Evolutionary conservation across 495 filamentous ascomycete genomes (phyloP), one percentile per base, ranked within the genome.

Genomic region (Pyronema omphalodes): DNA sequence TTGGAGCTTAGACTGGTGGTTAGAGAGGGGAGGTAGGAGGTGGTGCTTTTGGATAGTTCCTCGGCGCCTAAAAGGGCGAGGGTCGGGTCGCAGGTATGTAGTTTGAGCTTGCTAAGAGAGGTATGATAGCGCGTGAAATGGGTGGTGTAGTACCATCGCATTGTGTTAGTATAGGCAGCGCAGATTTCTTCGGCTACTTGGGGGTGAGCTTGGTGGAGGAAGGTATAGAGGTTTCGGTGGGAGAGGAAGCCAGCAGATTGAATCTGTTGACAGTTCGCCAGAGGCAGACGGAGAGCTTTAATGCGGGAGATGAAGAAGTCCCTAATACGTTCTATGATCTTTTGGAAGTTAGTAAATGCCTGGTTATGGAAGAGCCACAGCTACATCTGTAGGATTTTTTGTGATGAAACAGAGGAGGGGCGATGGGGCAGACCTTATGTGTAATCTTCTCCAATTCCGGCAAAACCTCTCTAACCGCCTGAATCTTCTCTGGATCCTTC

Each of bases 111-210:
- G 53, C 82, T 80, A 0, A 98, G 76, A 0, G 88, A 76, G 55
- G 80, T 78, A 50, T 82, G 76, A 65, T 96, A 98, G 14, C 89
- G 84, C 3, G 78, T 81, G 66, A 98, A 98, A 66, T 95, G 81
- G 55, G 82, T 89, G 39, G 80, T 70, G 62, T 96, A 96, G 61
- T 98, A 98, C 91, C 91, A 98, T 44, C 88, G 78, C 89, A 98
- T 95, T 7, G 91, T 98, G 69, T 95, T 94, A 68, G 93, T 81
- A 59, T 98, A 98, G 6, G 91, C 91, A 69, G 89, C 85, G 15
- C 78, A 78, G 58, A 96, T 93, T 63, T 95, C 84, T 37, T 85
- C 81, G 1, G 85, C 84, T 6, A 98, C 76, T 23, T 76, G 71
- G 0, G 80, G 71, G 59, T 96, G 87, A 54, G 86, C 82, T 56